Evolutionary conservation across 2,329 filamentous ascomycete species (phyloP), one percentile per base, ranked within the genome.

Genomic region (Fusarium sororula): DNA sequence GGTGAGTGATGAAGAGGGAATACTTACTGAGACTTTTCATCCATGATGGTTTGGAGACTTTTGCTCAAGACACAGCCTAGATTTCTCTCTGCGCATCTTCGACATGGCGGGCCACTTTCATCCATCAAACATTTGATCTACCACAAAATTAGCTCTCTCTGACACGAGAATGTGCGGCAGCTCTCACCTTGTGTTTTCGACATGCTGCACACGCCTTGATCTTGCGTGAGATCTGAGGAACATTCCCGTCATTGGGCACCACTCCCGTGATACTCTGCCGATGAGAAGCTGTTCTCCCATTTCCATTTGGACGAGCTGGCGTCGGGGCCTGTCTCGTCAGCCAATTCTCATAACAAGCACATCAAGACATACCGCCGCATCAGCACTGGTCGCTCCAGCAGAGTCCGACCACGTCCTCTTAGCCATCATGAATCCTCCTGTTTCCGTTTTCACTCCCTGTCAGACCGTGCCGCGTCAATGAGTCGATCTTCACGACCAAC

Each of bases 101-200:
- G 78, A 68, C 83, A 84, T 7, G 82, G 82, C 6, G 83, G 82
- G 1, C 82, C 82, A 32, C 76, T 79, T 41, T 83, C 81, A 53
- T 84, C 82, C 82, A 84, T 84, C 50, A 84, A 70, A 50, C 83
- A 84, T 72, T 83, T 83, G 61, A 84, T 84, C 83, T 84, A 32
- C 1, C 14, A 14, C 55, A 28, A 11, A 63, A n/a, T 63, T 44
- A 68, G 18, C 10, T 22, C 22, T 28, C 4, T 24, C 24, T 22
- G 18, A 14, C 11, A 45, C 9, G 35, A 37, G 17, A 18, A 37
- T 37, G 35, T 1, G 35, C 17, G 17, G 35, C 9, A 37, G 35
- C 17, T 37, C 17, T 65, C 42, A 83, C 82, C 78, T 84, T 84
- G 65, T 83, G 82, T 63, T 83, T 84, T 7, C 83, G 76, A 69